These are phyloP conservation scores for Phaeoacremonium minimum DNA, from an alignment of 2,329 filamentous ascomycete species.

Conservation along the genomic window DNA sequence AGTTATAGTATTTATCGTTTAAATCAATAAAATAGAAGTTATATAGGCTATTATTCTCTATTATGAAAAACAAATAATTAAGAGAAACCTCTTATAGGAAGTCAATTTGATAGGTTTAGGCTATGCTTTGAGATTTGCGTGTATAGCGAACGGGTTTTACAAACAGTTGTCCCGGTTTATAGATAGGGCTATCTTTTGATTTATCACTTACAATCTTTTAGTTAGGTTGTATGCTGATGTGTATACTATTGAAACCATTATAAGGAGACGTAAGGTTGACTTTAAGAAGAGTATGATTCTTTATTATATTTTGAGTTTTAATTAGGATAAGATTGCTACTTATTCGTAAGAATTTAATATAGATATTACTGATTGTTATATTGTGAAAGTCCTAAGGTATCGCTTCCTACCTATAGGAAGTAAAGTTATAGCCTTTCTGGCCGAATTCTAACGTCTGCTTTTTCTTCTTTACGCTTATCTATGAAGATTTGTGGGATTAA, in stretches of 20 bases:
- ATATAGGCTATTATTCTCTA: background rate
- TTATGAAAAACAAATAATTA: background rate
- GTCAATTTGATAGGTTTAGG: background rate
- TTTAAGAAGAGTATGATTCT: background rate
- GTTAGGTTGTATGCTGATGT: background rate
- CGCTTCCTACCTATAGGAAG: background rate
- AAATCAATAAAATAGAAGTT: background rate
- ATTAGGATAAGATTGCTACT: background rate
- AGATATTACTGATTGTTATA: background rate
- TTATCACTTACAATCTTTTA: background rate
- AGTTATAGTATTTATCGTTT: background rate
- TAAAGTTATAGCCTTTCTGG: background rate
- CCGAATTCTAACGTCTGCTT: background rate
- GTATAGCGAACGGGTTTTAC: background rate
- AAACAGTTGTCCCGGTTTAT: background rate
- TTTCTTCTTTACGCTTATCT: background rate
- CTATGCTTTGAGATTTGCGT: background rate
- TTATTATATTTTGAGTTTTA: background rate
- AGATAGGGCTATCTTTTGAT: background rate
- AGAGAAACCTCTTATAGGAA: background rate
- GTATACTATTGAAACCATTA: background rate
- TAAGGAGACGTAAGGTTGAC: background rate
- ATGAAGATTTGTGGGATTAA: background rate
- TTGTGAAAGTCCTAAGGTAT: background rate
- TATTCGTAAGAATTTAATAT: background rate